Percentiles rank a stretch among this genome's conserved stretches.
Evolutionary conservation across 192 early-diverging fungal species (phyloP).

Genomic region (Mortierella antarctica): DNA sequence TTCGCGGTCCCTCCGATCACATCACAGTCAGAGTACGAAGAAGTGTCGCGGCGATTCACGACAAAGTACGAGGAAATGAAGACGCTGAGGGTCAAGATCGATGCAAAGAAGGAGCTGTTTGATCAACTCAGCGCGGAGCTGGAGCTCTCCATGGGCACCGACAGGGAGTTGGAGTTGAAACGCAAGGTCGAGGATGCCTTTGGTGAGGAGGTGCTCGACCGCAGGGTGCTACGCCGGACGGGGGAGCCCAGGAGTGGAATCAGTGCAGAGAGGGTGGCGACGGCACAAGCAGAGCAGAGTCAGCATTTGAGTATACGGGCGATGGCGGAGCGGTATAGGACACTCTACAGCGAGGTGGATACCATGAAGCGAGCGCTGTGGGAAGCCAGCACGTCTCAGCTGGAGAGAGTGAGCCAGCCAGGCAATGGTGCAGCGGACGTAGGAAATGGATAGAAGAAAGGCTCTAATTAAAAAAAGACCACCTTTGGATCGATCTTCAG

Average conservation of each 20-base stretch:
- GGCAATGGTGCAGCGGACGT: slow-evolving; percentile 8
- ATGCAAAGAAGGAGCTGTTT: slow-evolving; percentile 37
- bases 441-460: slow-evolving; percentile 17
- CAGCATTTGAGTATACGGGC: slow-evolving; percentile 23
- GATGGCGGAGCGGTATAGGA: slow-evolving; percentile 45
- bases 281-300: slow-evolving; percentile 23
- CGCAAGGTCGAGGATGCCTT: slow-evolving; percentile 47
- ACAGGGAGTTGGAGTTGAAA: slow-evolving; percentile 33
- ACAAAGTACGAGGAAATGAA: slow-evolving; percentile 42
- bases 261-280: slow-evolving; percentile 16
- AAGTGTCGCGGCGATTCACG: slow-evolving; percentile 29
- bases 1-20: slow-evolving; percentile 37
- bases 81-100: slow-evolving; percentile 17
- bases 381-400: slow-evolving; percentile 28
- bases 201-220: slow-evolving; percentile 41
- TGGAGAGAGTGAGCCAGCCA: slow-evolving; percentile 5
- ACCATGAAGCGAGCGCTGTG: slow-evolving; percentile 38
- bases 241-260: slow-evolving; percentile 34
- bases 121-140: slow-evolving; percentile 33
- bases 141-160: slow-evolving; percentile 34
- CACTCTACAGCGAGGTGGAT: slow-evolving; percentile 30
- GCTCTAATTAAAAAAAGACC: background rate
- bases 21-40: slow-evolving; percentile 40
- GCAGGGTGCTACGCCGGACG: slow-evolving; percentile 35
- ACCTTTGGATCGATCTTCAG: too few species aligned